Base-by-base conservation (phyloP, 768 basidiomycete genomes). In the Porphyrellus cyaneotinctus region DNA sequence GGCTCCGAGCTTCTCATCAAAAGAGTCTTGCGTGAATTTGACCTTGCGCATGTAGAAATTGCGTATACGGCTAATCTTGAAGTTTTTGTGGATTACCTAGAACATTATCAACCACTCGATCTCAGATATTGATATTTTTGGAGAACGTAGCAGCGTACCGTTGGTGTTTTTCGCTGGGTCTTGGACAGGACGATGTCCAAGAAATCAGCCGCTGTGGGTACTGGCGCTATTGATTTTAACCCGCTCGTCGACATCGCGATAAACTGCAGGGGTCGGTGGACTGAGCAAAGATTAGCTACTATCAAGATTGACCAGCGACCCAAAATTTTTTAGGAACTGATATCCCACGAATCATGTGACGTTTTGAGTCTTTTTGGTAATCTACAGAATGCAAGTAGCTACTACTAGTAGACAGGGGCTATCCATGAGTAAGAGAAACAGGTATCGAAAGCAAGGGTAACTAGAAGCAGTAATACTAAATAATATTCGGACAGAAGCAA, bases 31-130 rank as follows among this genome's bases (percentile, higher is more conserved):
- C 3, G 95, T 95, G 70, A 97, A 98, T 72, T 95, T 98, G 74
- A 99, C 95, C 72, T 99, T 99, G 70, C 95, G 85, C 95, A 98
- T 97, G 72, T 99, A 97, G 67, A 93, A 93, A 64, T 93, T 92
- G 57, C 95, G 84, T 74, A 98, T 98, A 61, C 95, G 88, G 60
- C 92, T 94, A 72, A 99, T 99, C 78, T 99, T 97, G 79, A 97
- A 97, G 78, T 97, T 97, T 79, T 97, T 97, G 74, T 97, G 97
- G 68, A 98, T 97, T 60, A 95, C 93, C 91, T 92, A 58, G 35
- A 14, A 12, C 18, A 36, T 23, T 20, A 43, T 56, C 36, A 46
- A 35, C 24, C n/a, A n/a, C 47, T 36, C 28, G 50, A 53, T 45
- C 36, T 38, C 32, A n/a, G n/a, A 49, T 36, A 36, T 46, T 11